Evolutionary conservation across 306 rosid genomes (phyloP).

Genomic region (Hylodesmum podocarpum): DNA sequence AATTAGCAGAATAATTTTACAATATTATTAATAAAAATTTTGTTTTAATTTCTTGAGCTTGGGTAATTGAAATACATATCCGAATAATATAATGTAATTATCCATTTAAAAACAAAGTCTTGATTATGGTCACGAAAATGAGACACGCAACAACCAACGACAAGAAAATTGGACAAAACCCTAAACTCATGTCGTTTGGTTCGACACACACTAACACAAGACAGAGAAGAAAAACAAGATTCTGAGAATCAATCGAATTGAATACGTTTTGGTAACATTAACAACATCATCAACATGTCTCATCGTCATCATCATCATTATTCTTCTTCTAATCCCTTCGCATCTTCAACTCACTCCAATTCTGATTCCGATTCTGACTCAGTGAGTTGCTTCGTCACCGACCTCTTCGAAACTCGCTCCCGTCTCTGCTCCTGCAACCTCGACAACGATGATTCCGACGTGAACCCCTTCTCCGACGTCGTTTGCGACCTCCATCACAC

Average conservation of each 20-base stretch:
- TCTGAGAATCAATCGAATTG: slow-evolving; percentile 29
- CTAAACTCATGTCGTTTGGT: background rate
- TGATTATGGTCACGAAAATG: background rate
- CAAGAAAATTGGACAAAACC: background rate
- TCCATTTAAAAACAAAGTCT: no score
- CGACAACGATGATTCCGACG: slow-evolving; percentile 18
- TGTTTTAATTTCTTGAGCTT: no score
- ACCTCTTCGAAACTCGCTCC: slow-evolving; percentile 56
- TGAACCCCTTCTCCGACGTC: slow-evolving; percentile 47
- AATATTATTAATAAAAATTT: no score
- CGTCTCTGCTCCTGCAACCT: slow-evolving; percentile 15
- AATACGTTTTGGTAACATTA: background rate
- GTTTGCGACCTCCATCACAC: slow-evolving; percentile 34
- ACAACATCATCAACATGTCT: slow-evolving; percentile 25
- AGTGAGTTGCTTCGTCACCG: slow-evolving; percentile 69
- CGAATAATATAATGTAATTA: no score
- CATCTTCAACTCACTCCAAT: slow-evolving; percentile 19
- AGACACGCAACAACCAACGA: background rate
- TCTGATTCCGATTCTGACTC: slow-evolving; percentile 63
- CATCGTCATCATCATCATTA: background rate
- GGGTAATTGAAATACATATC: no score
- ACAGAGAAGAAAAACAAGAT: background rate
- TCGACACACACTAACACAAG: background rate
- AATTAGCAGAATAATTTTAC: no score
- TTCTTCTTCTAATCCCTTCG: slow-evolving; percentile 40